These are phyloP conservation scores for Rhizopogon vinicolor DNA, from an alignment of 768 basidiomycete genomes.

Conservation along the genomic window DNA sequence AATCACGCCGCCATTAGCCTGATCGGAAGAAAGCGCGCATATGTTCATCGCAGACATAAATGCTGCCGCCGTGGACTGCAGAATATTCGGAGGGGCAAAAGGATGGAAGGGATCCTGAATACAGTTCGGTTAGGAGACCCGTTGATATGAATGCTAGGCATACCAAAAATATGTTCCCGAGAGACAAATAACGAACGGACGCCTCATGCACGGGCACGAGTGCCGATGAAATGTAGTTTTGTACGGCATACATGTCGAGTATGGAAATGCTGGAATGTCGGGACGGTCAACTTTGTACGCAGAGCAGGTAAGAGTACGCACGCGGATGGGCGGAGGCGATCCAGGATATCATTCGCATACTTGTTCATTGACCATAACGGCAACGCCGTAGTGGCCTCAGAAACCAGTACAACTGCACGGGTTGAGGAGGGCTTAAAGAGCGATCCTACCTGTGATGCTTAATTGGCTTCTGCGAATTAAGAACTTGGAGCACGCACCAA, in stretches of 20 bases:
- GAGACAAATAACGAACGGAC: slow-evolving; percentile 51
- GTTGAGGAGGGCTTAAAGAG: slow-evolving; percentile 49
- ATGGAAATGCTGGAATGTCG: slow-evolving; percentile 36
- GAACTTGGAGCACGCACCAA: slow-evolving; percentile 16
- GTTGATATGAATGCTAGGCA: neutral
- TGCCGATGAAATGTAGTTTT: slow-evolving; percentile 38
- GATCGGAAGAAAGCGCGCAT: neutral
- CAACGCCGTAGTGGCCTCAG: slow-evolving; percentile 43
- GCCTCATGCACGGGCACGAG: slow-evolving; percentile 35
- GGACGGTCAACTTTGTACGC: neutral
- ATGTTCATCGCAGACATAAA: slow-evolving; percentile 31
- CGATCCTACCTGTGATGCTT: slow-evolving; percentile 39
- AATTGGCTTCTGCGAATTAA: neutral
- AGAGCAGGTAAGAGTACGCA: slow-evolving; percentile 17
- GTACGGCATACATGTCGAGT: slow-evolving; percentile 49
- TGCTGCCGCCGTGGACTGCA: slow-evolving; percentile 51
- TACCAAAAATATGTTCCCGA: slow-evolving; percentile 10
- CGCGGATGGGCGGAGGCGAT: slow-evolving; percentile 42
- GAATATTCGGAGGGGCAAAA: slow-evolving; percentile 54
- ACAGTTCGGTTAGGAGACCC: neutral
- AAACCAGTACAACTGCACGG: slow-evolving; percentile 41
- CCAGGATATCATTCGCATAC: slow-evolving; percentile 41
- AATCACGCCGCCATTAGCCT: slow-evolving; percentile 8
- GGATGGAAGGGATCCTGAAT: slow-evolving; percentile 30
- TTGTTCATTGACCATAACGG: slow-evolving; percentile 47